Base-by-base conservation (phyloP, 345 rosid species). In the Trapa incisa region DNA sequence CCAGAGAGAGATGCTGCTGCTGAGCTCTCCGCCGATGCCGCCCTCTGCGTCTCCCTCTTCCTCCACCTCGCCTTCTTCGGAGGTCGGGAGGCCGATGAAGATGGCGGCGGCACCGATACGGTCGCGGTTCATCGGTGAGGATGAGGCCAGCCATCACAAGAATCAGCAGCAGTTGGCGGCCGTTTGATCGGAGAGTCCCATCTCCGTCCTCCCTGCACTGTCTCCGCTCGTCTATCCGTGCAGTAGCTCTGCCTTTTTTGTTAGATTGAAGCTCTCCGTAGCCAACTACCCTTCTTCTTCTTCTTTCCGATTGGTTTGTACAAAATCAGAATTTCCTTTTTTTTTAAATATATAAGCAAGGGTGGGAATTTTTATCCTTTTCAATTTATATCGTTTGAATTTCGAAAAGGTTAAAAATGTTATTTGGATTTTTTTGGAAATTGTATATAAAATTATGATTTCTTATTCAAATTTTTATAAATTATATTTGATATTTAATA, bases 71-170 rank as follows among this genome's bases (percentile, higher is more conserved):
- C 61, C 68, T 17, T 70, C 85, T 22, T 64, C 74, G 36, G 72
- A 67, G 47, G 37, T 71, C 16, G 81, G 74, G 11, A 73, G 73
- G 41, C 74, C 78, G 47, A 47, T 68, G 47, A 83, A 78, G 67
- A 7, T 50, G 3, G 57, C 43, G 12, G 2, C 67, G 67, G 6
- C 65, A 1, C 52, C 53, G 17, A 0, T 68, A 79, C 80, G 74
- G 65, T 68, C 77, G 53, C 79, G 83, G 75, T 83, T 84, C 77
- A 81, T 72, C 37, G 94, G 73, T 29, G 96, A 92, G 45, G 96
- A 85, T 11, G 96, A 89, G 69, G 72, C 84, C 67, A 72, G 95
- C 72, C 89, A 83, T 73, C 89, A 89, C 66, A 78, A 82, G 67
- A 82, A 89, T 64, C 76, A 82, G 67, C 82, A 81, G 47, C 81